Conservation (phyloP, 169 alveolate species). For the Theileria orientalis region DNA sequence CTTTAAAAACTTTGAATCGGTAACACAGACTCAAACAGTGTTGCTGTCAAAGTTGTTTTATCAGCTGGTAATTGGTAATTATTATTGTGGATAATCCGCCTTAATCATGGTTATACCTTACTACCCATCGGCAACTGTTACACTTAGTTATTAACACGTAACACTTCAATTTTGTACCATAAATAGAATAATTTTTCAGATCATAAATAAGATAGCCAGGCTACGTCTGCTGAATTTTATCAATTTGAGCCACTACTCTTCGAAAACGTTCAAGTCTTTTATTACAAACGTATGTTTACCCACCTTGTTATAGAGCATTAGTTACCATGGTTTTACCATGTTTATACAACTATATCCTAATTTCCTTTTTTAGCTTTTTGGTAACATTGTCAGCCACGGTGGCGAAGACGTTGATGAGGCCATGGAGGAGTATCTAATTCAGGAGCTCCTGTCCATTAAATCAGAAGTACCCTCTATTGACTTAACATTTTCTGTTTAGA, state of each 20-base stretch:
- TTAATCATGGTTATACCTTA: neutral
- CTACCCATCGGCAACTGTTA: too few species aligned
- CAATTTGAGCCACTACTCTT: slow-evolving; percentile 15
- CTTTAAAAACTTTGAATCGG: slow-evolving; percentile 29
- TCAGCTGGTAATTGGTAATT: slow-evolving; percentile 1
- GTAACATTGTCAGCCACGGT: slow-evolving; percentile 6
- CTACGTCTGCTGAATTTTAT: slow-evolving; percentile 21
- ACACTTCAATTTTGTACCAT: too few species aligned
- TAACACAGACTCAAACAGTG: neutral
- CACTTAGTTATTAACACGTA: too few species aligned
- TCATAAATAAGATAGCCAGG: slow-evolving; percentile 6
- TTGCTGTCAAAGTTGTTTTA: neutral
- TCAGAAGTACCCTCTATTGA: slow-evolving; percentile 13
- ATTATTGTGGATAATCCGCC: neutral
- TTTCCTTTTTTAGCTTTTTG: neutral
- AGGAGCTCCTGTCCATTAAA: slow-evolving; percentile 5
- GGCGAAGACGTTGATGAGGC: neutral
- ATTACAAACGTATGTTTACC: slow-evolving; percentile 11
- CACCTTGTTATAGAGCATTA: too few species aligned
- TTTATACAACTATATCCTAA: too few species aligned
- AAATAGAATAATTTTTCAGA: neutral
- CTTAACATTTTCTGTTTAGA: slow-evolving; percentile 1
- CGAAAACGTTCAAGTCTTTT: slow-evolving; percentile 28
- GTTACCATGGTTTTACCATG: too few species aligned
- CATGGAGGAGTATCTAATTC: slow-evolving; percentile 32